Base-by-base conservation (phyloP, 345 rosid genomes). In the Eucalyptus fibrosa region DNA sequence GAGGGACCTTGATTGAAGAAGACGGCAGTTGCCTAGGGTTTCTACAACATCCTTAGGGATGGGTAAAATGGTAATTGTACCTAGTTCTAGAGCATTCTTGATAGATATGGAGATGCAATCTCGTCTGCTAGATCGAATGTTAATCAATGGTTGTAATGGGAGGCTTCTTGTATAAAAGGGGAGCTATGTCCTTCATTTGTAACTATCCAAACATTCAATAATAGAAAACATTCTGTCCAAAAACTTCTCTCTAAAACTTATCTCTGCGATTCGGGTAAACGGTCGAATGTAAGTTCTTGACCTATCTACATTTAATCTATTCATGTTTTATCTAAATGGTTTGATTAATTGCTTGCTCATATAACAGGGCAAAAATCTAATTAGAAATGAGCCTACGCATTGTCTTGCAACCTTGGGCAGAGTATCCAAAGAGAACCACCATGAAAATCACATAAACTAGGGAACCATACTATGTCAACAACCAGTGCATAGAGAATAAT, bases 401-500 rank as follows among this genome's bases (percentile, higher is more conserved):
- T 94, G 96, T 98, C 95, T 96, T 98, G 98, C 95, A 92, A 23
- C 92, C 94, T 91, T 94, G 94, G 21, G 95, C 92, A 50, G 90
- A 90, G 94, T 92, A 95, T 47, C 96, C 91, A 86, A 98, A 96
- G 91, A 96, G 89, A 88, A 92, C 95, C 81, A 95, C 86, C 28
- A 96, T 95, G 86, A 94, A 93, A 89, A 98, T 87, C 87, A 98
- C 99, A 0, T 98, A 96, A 69, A 98, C 87, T 59, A 96, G 95
- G 23, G 98, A 93, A 55, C 99, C 99, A 80, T 97, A 97, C 91
- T 93, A 94, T 2, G 94, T 96, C 87, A 96, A 88, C 91, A 96
- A 86, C 92, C 94, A 95, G 96, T 98, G 99, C 94, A 93, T 34
- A 69, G 9, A 69, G 44, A 9, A 69, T 32, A 18, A 69, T 17